Conservation (phyloP, 2,329 filamentous ascomycete genomes). For the Penicillium brasilianum region DNA sequence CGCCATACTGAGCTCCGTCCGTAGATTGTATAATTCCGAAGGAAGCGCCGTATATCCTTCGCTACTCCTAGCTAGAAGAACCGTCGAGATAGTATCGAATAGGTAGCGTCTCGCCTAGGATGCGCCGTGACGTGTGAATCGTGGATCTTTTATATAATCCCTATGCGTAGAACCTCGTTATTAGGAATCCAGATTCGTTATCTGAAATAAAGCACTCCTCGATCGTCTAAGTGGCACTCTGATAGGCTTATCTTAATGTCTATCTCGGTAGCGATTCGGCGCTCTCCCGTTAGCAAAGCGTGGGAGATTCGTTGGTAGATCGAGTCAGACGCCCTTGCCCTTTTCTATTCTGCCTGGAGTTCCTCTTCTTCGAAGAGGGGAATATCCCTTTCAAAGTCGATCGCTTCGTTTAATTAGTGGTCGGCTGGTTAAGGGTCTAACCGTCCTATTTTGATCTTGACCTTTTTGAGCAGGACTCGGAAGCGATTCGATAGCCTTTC, state of each 20-base stretch:
- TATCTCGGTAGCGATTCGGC: not conserved
- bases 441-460: not conserved
- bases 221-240: not conserved
- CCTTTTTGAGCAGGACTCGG: not conserved
- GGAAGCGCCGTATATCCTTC: not conserved
- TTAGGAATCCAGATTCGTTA: not conserved
- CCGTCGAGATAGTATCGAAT: slow-evolving; percentile 1
- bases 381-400: not conserved
- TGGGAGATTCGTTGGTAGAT: slow-evolving; percentile 2
- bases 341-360: not conserved
- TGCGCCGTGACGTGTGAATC: not conserved
- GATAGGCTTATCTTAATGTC: not conserved
- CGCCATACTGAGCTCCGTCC: not conserved
- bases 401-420: not conserved
- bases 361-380: not conserved
- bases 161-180: not conserved
- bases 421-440: not conserved
- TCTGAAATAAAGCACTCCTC: not conserved
- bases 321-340: not conserved
- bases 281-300: not conserved
- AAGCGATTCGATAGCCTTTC: slow-evolving; percentile 5
- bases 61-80: not conserved
- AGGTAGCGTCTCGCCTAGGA: not conserved
- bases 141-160: slow-evolving; percentile 3
- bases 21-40: not conserved